Evolutionary conservation across 1,139 yeast genomes (phyloP).

Genomic region (Lodderomyces beijingensis): DNA sequence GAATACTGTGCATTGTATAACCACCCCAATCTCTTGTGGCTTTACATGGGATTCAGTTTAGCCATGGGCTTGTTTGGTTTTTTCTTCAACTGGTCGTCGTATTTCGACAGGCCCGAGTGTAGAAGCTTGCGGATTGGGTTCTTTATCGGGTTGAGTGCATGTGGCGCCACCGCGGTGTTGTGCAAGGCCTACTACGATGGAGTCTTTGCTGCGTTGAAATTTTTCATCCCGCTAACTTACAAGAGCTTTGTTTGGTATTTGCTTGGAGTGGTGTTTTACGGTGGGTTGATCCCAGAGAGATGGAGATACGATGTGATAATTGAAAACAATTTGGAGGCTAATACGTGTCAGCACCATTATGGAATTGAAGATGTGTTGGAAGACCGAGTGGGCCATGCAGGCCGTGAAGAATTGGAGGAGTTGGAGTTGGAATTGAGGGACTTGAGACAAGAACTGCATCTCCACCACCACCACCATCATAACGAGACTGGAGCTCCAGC

Average conservation of each 20-base stretch:
- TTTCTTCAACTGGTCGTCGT: slow-evolving; percentile 83
- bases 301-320: slow-evolving; percentile 67
- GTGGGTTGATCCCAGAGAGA: slow-evolving; percentile 85
- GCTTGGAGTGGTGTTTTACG: slow-evolving; percentile 83
- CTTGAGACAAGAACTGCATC: slow-evolving; percentile 4
- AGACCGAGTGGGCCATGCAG: slow-evolving; percentile 35
- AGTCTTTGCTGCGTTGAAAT: slow-evolving; percentile 41
- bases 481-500: not conserved
- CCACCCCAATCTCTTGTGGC: slow-evolving; percentile 44
- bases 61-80: slow-evolving; percentile 71
- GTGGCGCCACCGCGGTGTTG: slow-evolving; percentile 66
- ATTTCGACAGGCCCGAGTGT: slow-evolving; percentile 83
- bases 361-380: slow-evolving; percentile 31
- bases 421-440: slow-evolving; percentile 30
- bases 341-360: slow-evolving; percentile 23
- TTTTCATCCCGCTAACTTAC: slow-evolving; percentile 57
- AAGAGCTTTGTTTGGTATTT: slow-evolving; percentile 72
- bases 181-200: slow-evolving; percentile 60
- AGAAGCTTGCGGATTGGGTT: slow-evolving; percentile 78
- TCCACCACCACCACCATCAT: slow-evolving; percentile 4
- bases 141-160: slow-evolving; percentile 71
- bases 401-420: slow-evolving; percentile 44
- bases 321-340: slow-evolving; percentile 22
- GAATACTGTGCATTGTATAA: slow-evolving; percentile 77
- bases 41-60: slow-evolving; percentile 58